Conservation (phyloP, 768 basidiomycete genomes). For the Macrocybe gigantea region DNA sequence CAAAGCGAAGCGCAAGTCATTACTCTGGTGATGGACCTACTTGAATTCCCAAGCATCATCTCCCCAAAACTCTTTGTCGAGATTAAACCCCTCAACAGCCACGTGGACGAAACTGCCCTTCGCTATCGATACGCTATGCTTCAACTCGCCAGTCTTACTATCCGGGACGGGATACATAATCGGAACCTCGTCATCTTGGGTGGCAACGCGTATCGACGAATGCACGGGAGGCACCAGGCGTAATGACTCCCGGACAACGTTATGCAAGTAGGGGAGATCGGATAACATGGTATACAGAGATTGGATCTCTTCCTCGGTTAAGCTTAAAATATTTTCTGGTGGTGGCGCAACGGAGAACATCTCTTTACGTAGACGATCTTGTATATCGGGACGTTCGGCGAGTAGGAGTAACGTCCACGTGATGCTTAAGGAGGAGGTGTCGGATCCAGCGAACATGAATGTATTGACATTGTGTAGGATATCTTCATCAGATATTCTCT, state of each 20-base stretch:
- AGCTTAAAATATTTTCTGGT: constrained; percentile 29
- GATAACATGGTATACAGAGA: constrained; percentile 52
- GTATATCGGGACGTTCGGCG: constrained; percentile 58
- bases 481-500: constrained; percentile 82
- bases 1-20: neutral
- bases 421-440: constrained; percentile 76
- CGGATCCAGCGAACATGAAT: constrained; percentile 87
- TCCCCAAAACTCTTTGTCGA: constrained; percentile 77
- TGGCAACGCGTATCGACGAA: constrained; percentile 75
- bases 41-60: constrained; percentile 76
- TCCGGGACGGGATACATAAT: constrained; percentile 57
- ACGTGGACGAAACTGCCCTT: constrained; percentile 77
- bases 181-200: constrained; percentile 73
- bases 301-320: constrained; percentile 61
- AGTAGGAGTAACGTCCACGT: constrained; percentile 83
- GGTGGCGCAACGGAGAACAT: constrained; percentile 40
- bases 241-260: constrained; percentile 69
- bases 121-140: constrained; percentile 40
- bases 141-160: constrained; percentile 35
- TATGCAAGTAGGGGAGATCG: constrained; percentile 65
- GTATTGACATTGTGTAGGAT: constrained; percentile 84
- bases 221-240: constrained; percentile 80
- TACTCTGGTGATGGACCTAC: constrained; percentile 31
- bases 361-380: constrained; percentile 69
- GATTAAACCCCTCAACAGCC: constrained; percentile 74